A percentile compares a stretch with the other conserved stretches of the same genome.
Evolutionary conservation across 495 filamentous ascomycete species (phyloP).

Genomic region (Daldinia bambusicola): DNA sequence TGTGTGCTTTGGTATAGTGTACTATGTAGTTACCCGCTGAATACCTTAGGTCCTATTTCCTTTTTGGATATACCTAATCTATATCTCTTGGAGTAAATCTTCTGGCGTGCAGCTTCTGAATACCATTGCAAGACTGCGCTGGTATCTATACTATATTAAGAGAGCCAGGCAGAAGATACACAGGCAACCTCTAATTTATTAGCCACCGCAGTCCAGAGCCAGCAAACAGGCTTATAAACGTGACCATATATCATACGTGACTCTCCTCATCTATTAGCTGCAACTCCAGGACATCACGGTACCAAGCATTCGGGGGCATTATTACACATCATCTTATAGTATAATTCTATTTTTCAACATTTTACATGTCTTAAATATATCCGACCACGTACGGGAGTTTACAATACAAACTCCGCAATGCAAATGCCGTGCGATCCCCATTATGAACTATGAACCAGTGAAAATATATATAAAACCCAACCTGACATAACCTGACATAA

Average conservation of each 20-base stretch:
- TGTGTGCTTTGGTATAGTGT: not conserved
- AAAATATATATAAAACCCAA: not conserved
- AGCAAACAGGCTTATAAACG: too few relatives aligned
- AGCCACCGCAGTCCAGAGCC: too few relatives aligned
- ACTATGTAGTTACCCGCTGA: not conserved
- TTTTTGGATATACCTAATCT: not conserved
- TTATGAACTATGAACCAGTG: not conserved
- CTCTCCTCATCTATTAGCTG: too few relatives aligned
- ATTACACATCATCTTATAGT: too few relatives aligned
- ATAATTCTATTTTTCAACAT: not conserved
- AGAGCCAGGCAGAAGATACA: too few relatives aligned
- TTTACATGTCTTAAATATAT: not conserved
- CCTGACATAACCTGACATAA: not conserved
- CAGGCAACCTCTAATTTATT: too few relatives aligned
- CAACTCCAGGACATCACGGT: too few relatives aligned
- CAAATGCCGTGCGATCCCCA: not conserved
- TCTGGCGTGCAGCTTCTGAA: too few relatives aligned
- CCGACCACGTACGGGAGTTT: not conserved
- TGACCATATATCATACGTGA: too few relatives aligned
- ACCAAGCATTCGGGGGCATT: too few relatives aligned
- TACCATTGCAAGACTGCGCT: too few relatives aligned
- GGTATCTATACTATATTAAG: too few relatives aligned
- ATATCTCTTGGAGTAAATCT: not conserved
- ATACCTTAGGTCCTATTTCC: constrained; percentile 2
- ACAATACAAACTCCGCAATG: not conserved